Percentiles rank a stretch among this genome's conserved stretches.
Evolutionary conservation across 2,329 filamentous ascomycete species (phyloP).

Genomic region (Chaetomiaceae sp.): DNA sequence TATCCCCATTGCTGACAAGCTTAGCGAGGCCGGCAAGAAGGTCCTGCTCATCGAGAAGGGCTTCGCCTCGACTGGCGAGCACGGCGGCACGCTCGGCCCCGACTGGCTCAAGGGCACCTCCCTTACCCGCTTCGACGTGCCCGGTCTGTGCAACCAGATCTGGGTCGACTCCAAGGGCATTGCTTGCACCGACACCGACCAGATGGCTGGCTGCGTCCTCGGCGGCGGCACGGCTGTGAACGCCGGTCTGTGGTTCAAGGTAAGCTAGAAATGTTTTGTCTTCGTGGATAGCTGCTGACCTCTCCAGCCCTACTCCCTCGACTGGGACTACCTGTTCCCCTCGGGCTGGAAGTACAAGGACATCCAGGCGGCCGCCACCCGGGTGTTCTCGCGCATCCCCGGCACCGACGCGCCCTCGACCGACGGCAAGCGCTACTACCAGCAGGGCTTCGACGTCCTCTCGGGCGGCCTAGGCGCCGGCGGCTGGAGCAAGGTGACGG

Average conservation of each 20-base stretch:
- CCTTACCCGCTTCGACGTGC: constrained; percentile 61
- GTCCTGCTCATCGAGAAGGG: constrained; percentile 55
- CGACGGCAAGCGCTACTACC: constrained; percentile 58
- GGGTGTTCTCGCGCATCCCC: constrained; percentile 59
- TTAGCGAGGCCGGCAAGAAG: constrained; percentile 56
- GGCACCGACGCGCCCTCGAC: constrained; percentile 57
- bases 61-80: constrained; percentile 53
- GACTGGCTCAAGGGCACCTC: constrained; percentile 54
- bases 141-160: constrained; percentile 63
- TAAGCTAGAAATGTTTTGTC: no score
- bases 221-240: constrained; percentile 60
- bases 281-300: no score
- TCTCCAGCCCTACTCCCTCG: constrained; percentile 52
- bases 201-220: constrained; percentile 63
- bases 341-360: constrained; percentile 61
- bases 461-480: constrained; percentile 48
- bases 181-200: constrained; percentile 59
- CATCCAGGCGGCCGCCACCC: constrained; percentile 50
- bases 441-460: constrained; percentile 57
- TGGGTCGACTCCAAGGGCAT: constrained; percentile 57
- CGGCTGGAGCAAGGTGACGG: constrained; percentile 56
- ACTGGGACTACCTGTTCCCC: constrained; percentile 64
- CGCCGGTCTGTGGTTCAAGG: constrained; percentile 62
- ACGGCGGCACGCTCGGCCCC: constrained; percentile 54
- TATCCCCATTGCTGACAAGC: constrained; percentile 54